Evolutionary conservation across 352 stramenopile genomes (phyloP).

Genomic region (Phytophthora sp.): DNA sequence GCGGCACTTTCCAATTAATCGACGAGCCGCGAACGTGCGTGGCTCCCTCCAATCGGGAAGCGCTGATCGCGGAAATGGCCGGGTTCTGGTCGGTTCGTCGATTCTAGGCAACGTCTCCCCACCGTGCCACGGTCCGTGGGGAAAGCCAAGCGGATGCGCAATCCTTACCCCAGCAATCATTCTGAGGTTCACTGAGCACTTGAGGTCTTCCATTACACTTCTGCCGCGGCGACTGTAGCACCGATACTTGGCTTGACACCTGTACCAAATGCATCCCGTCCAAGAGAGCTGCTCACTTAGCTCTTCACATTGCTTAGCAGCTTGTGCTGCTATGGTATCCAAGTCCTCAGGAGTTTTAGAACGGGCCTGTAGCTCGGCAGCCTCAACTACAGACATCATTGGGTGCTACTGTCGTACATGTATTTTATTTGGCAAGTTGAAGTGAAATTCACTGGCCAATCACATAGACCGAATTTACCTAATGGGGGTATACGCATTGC

Average conservation of each 20-base stretch:
- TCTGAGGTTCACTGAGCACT: neutral
- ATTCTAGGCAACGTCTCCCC: conserved; percentile 10
- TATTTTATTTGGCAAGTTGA: conserved; percentile 1
- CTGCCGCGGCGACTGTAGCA: neutral
- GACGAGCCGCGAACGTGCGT: neutral
- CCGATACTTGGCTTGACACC: too few species aligned
- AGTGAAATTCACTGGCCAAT: neutral
- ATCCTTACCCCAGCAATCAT: conserved; percentile 30
- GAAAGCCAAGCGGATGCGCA: conserved; percentile 6
- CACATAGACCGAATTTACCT: neutral
- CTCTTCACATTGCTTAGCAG: neutral
- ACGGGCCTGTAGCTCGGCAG: too few species aligned
- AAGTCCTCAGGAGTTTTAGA: too few species aligned
- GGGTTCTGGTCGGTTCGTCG: conserved; percentile 17
- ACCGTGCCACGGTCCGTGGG: too few species aligned
- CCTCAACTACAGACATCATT: too few species aligned
- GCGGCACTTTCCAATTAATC: conserved; percentile 23
- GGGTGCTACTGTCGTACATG: too few species aligned
- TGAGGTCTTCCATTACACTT: too few species aligned
- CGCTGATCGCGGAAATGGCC: conserved; percentile 1
- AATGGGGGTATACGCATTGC: too few species aligned
- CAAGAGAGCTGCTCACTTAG: neutral
- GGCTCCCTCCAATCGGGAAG: conserved; percentile 21
- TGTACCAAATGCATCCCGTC: too few species aligned
- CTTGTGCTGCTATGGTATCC: neutral